Base-by-base conservation (phyloP, 2,329 filamentous ascomycete genomes). In the Mariannaea sp. region DNA sequence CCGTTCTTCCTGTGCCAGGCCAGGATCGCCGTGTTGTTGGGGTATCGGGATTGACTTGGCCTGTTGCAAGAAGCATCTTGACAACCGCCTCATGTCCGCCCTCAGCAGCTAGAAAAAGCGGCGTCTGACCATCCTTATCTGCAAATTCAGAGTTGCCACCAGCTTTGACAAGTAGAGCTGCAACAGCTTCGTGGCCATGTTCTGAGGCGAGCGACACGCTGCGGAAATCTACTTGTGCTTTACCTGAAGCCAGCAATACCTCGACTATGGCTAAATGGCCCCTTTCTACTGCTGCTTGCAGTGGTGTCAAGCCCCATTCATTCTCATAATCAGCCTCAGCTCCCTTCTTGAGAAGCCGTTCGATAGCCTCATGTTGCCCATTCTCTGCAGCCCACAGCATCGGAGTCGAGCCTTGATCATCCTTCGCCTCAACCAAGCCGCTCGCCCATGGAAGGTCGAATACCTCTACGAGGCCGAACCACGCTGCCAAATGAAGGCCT, bases 381-480 rank as follows among this genome's bases (percentile, higher is more conserved):
- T 51, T 51, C 19, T 43, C 19, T 9, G 33, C 14, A 4, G 49
- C 49, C 49, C 41, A 51, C 1, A 19, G 22, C 2, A 51, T 38
- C 13, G 49, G 49, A 2, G 33, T 51, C 5, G 22, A 8, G 12
- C 17, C 5, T 3, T 20, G 2, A 3, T 0, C 3, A 10, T 51
- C 49, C 8, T 12, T 29, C 8, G 49, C 39, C 4, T 45, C 41
- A 9, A 51, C 19, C 4, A 33, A 20, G 19, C 14, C 4, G 7
- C 3, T 38, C 13, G 22, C 26, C 7, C 27, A 17, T 16, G 26
- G 49, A 5, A 26, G 8, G 3, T 45, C 49, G 4, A 27, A 22
- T 3, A 8, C 14, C 4, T 51, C 33, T 1, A 19, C 4, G 20
- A 45, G 12, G 3, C 49, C 41, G 2, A 51, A 46, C 29, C 43